A percentile compares a stretch with the other conserved stretches of the same genome.
These are phyloP conservation scores for Cyclotella sp. DNA, from an alignment of 108 stramenopile genomes.

Conservation along the genomic window DNA sequence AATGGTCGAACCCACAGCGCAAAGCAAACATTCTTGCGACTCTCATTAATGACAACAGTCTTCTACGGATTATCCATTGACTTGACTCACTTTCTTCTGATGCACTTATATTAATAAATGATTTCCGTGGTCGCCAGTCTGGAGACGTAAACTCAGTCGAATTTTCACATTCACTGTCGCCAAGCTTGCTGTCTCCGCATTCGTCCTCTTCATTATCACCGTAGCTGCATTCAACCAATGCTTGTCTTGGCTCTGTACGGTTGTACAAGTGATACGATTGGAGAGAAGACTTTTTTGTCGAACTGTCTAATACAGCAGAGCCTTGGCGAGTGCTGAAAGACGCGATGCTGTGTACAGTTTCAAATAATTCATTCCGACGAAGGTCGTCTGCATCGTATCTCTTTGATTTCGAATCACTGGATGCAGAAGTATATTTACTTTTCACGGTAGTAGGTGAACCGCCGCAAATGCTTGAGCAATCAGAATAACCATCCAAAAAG, in stretches of 20 bases:
- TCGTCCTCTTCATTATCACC: no score
- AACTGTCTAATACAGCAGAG: no score
- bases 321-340: not conserved
- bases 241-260: no score
- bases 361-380: not conserved
- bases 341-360: not conserved
- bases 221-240: no score
- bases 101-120: not conserved
- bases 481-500: no score
- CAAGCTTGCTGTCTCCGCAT: no score
- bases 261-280: no score
- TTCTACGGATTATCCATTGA: not conserved
- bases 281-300: no score
- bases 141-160: not conserved
- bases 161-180: no score
- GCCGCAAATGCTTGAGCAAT: no score
- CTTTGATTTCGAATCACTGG: not conserved
- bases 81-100: not conserved
- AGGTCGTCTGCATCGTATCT: not conserved
- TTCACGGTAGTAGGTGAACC: no score
- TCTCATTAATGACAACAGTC: not conserved
- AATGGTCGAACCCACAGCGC: slow-evolving; percentile 29
- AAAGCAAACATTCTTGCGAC: slow-evolving; percentile 12
- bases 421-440: not conserved
- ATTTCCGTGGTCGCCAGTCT: not conserved